phyloP scores from a whole-genome alignment of 305 asterid species.

The Euphrasia arctica region DNA sequence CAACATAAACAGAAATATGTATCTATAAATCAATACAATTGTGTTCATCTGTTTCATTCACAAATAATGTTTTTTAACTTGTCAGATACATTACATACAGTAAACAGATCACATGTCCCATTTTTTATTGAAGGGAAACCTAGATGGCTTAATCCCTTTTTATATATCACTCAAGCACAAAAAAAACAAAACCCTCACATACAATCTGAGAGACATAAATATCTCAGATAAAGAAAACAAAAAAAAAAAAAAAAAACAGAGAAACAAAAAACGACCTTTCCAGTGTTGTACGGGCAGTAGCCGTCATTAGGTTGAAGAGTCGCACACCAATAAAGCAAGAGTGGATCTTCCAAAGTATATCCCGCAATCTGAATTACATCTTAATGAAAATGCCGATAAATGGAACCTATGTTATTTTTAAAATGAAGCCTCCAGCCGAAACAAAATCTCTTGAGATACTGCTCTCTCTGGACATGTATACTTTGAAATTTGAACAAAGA shows the following conservation, averaged over 20 bases:
- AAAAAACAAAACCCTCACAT: constrained; percentile 50
- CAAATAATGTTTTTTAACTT: constrained; percentile 26
- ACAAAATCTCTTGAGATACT: constrained; percentile 37
- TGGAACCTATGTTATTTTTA: constrained; percentile 44
- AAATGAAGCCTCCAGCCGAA: constrained; percentile 44
- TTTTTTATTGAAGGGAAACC: constrained; percentile 43
- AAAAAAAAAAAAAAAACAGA: constrained; percentile 4
- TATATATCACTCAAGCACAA: constrained; percentile 45
- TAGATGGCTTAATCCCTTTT: constrained; percentile 28
- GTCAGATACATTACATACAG: constrained; percentile 32
- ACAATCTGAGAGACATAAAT: constrained; percentile 40
- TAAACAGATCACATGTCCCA: constrained; percentile 32
- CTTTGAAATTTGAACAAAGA: constrained; percentile 34
- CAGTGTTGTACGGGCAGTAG: constrained; percentile 35
- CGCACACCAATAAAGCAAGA: constrained; percentile 48
- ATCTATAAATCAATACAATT: too few species aligned
- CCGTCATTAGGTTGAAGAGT: constrained; percentile 40
- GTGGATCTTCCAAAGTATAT: constrained; percentile 46
- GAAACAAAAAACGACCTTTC: constrained; percentile 21
- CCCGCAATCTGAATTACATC: constrained; percentile 57
- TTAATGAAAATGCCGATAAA: constrained; percentile 47
- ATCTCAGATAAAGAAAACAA: constrained; percentile 30
- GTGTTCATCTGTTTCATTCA: constrained; percentile 24
- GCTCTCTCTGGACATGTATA: constrained; percentile 36
- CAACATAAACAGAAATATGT: too few species aligned